Percentiles rank a stretch among this genome's conserved stretches.
Conservation (phyloP, 2,329 filamentous ascomycete species). For the Hypoxylon sp. region DNA sequence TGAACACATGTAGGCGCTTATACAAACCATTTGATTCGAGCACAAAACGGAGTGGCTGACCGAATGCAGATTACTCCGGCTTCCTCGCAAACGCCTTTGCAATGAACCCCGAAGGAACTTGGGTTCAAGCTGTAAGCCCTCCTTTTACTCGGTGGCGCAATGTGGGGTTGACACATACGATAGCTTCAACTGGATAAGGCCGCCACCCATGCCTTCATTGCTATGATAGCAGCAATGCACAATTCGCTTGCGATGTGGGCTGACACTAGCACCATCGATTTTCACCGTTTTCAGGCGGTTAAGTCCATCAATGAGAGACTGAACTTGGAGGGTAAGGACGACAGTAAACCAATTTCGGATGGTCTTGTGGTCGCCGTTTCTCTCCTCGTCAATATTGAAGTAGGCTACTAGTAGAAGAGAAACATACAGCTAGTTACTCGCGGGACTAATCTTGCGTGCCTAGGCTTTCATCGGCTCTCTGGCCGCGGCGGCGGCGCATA, state of each 20-base stretch:
- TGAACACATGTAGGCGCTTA: conserved; percentile 52
- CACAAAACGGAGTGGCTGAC: conserved; percentile 27
- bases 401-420: conserved; percentile 25
- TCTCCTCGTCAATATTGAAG: conserved; percentile 55
- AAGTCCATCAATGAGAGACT: conserved; percentile 54
- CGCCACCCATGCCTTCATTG: conserved; percentile 55
- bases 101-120: conserved; percentile 54
- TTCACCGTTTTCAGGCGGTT: conserved; percentile 55
- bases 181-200: conserved; percentile 54
- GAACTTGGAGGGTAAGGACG: conserved; percentile 53
- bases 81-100: conserved; percentile 54
- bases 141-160: not conserved
- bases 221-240: conserved; percentile 55
- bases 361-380: conserved; percentile 54
- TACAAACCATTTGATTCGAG: not conserved
- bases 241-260: conserved; percentile 54
- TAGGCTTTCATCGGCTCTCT: conserved; percentile 54
- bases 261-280: conserved; percentile 55
- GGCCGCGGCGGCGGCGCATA: conserved; percentile 52
- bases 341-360: conserved; percentile 52
- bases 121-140: conserved; percentile 51
- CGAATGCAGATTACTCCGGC: conserved; percentile 51
- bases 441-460: not conserved
- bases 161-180: conserved; percentile 23
- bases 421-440: not conserved